phyloP scores from a whole-genome alignment of 83 land plant genomes.

The Thuja plicata region DNA sequence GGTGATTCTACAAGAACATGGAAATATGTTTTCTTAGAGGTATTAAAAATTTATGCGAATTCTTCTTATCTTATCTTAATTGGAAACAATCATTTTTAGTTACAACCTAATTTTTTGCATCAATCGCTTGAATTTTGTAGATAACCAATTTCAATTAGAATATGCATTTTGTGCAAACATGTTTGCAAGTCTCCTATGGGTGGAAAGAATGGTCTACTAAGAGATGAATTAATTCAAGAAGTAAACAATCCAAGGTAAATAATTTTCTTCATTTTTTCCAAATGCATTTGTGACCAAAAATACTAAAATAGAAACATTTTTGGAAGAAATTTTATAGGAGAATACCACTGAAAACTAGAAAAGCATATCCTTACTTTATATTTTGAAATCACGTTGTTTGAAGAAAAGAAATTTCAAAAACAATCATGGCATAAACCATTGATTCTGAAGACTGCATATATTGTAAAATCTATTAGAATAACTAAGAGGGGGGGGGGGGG shows the following conservation, averaged over 20 bases:
- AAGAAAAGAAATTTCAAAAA: not conserved
- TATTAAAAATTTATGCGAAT: not conserved
- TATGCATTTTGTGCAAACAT: slow-evolving; percentile 12
- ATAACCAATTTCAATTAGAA: not conserved
- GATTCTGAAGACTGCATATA: slow-evolving; percentile 2
- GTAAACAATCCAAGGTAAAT: slow-evolving; percentile 12
- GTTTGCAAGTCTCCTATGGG: slow-evolving; percentile 61
- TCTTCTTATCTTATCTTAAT: not conserved
- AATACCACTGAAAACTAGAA: not conserved
- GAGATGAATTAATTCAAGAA: slow-evolving; percentile 41
- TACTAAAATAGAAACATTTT: not conserved
- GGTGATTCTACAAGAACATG: slow-evolving; percentile 81
- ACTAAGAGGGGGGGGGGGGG: no score
- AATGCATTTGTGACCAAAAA: not conserved
- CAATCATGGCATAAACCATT: not conserved
- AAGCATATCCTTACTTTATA: not conserved
- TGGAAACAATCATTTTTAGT: not conserved
- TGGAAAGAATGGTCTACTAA: slow-evolving; percentile 67
- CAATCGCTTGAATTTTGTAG: not conserved
- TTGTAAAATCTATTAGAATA: not conserved
- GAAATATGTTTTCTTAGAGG: slow-evolving; percentile 61
- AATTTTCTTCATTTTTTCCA: not conserved
- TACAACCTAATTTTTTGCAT: no score
- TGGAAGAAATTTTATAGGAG: not conserved
- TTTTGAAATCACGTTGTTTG: not conserved